Conservation (phyloP, 2,329 filamentous ascomycete genomes). For the Thermoascus crustaceus region DNA sequence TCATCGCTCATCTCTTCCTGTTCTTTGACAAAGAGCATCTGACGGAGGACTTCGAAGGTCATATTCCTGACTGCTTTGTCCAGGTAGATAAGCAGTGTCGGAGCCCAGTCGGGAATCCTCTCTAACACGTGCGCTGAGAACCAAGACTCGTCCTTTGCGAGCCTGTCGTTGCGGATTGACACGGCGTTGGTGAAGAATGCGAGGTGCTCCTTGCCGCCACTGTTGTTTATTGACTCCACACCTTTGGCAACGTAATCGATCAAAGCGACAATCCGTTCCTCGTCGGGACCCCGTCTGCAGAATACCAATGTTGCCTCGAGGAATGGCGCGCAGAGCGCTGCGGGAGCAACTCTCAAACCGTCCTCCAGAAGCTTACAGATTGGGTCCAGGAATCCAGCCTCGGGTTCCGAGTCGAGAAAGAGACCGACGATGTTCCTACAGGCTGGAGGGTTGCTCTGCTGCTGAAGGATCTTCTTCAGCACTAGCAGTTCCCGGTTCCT, state of each 20-base stretch:
- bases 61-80: conserved; percentile 38
- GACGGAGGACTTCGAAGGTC: conserved; percentile 37
- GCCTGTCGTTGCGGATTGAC: conserved; percentile 30
- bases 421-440: conserved; percentile 51
- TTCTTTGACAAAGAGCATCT: conserved; percentile 34
- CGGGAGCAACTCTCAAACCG: conserved; percentile 47
- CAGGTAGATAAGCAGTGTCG: conserved; percentile 44
- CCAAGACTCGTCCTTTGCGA: conserved; percentile 25
- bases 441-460: conserved; percentile 49
- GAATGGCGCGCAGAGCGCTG: conserved; percentile 45
- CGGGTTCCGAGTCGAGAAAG: conserved; percentile 46
- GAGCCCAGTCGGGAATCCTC: conserved; percentile 43
- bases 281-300: conserved; percentile 34
- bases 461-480: conserved; percentile 56
- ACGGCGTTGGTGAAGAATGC: conserved; percentile 48
- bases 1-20: conserved; percentile 21
- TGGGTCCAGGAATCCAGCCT: conserved; percentile 40
- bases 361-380: conserved; percentile 48
- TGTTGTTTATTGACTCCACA: conserved; percentile 41
- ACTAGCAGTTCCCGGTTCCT: conserved; percentile 25
- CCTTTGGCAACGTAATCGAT: conserved; percentile 38
- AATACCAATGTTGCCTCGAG: conserved; percentile 52
- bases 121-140: conserved; percentile 31
- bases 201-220: conserved; percentile 42
- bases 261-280: conserved; percentile 29